Evolutionary conservation across 257 asterid species (phyloP).

Genomic region (Primulina huaijiensis): DNA sequence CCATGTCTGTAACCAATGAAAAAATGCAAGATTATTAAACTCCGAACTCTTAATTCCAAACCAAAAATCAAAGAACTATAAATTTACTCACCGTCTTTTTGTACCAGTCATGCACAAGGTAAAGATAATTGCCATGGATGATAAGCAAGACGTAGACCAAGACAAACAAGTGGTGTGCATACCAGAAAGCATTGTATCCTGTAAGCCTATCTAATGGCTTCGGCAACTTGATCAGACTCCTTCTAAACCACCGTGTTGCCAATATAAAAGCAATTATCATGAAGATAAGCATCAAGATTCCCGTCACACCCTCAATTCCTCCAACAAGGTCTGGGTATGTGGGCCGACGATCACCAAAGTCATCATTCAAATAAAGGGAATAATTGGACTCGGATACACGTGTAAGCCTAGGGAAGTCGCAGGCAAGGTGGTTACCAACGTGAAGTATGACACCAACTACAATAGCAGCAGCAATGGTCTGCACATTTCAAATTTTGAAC

Average conservation of each 20-base stretch:
- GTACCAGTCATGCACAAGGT: constrained; percentile 78
- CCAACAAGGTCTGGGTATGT: constrained; percentile 51
- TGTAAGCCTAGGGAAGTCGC: constrained; percentile 89
- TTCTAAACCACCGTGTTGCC: constrained; percentile 81
- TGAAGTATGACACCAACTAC: constrained; percentile 83
- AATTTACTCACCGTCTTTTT: constrained; percentile 59
- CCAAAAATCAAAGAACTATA: background rate
- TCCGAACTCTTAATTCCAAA: background rate
- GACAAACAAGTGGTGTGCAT: constrained; percentile 79
- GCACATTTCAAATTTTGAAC: constrained; percentile 25
- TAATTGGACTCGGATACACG: constrained; percentile 38
- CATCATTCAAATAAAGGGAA: constrained; percentile 32
- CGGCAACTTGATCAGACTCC: constrained; percentile 82
- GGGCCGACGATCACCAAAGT: constrained; percentile 62
- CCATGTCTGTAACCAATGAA: constrained; percentile 68
- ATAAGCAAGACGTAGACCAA: constrained; percentile 76
- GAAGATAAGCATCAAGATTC: constrained; percentile 68
- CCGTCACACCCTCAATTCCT: constrained; percentile 84
- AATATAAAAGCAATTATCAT: constrained; percentile 79
- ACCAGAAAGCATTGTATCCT: constrained; percentile 96
- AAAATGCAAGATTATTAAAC: background rate
- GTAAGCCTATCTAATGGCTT: constrained; percentile 89
- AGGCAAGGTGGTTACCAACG: constrained; percentile 93
- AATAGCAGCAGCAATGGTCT: constrained; percentile 92
- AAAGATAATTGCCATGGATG: constrained; percentile 72